phyloP scores from a whole-genome alignment of 2,329 filamentous ascomycete genomes.

The Arthroderma sp. region DNA sequence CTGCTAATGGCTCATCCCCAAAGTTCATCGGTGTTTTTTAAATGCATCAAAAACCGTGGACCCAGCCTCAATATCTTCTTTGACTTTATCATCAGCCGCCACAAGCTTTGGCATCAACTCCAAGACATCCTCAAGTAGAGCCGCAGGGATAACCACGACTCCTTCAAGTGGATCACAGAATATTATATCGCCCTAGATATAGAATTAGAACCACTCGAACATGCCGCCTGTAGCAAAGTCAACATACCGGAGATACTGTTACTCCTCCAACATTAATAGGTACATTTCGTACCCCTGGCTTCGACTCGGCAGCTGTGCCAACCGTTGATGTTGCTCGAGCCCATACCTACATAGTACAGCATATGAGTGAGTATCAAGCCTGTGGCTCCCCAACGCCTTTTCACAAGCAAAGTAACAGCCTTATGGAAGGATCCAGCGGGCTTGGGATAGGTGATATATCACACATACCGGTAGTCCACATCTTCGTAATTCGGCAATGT shows the following conservation, averaged over 20 bases:
- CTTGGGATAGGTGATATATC: no score
- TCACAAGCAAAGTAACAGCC: background rate
- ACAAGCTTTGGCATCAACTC: constrained; percentile 44
- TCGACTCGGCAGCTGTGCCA: constrained; percentile 33
- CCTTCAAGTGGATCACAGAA: constrained; percentile 59
- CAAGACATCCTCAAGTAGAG: constrained; percentile 47
- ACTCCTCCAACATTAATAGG: constrained; percentile 29
- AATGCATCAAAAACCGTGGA: constrained; percentile 55
- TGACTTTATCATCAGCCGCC: constrained; percentile 47
- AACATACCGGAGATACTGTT: constrained; percentile 28
- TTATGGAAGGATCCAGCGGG: no score
- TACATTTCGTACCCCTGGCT: constrained; percentile 28
- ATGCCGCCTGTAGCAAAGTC: background rate
- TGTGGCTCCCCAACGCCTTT: background rate
- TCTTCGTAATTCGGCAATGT: constrained; percentile 46
- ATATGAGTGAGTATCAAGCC: background rate
- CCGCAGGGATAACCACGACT: constrained; percentile 53
- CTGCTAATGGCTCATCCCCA: no score
- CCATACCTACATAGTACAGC: constrained; percentile 25
- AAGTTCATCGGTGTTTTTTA: constrained; percentile 36
- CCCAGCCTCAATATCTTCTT: constrained; percentile 50
- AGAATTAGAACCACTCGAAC: background rate
- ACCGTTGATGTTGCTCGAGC: constrained; percentile 32
- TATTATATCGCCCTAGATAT: constrained; percentile 47
- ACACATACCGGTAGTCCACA: constrained; percentile 41